Conservation (phyloP, 108 stramenopile genomes). For the Skeletonema marinoi region DNA sequence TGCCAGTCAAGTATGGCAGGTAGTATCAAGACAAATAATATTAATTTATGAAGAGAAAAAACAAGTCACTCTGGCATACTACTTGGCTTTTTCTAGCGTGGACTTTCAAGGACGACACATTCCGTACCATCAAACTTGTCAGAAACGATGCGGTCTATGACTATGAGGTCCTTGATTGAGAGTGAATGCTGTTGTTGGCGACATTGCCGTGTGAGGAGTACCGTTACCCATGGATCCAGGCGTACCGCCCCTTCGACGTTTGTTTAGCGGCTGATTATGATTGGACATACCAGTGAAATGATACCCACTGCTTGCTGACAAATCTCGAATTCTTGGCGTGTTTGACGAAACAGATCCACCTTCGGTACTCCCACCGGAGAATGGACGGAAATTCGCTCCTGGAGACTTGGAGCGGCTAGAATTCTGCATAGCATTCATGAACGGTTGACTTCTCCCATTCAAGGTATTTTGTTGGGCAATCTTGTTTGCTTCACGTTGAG, state of each 20-base stretch:
- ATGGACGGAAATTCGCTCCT: constrained; percentile 38
- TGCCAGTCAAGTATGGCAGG: no score
- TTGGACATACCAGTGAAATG: constrained; percentile 49
- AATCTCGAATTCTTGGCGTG: constrained; percentile 47
- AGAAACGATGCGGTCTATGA: neutral
- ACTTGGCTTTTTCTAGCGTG: neutral
- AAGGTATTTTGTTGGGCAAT: constrained; percentile 50
- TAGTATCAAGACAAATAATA: neutral
- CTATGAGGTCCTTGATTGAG: constrained; percentile 50
- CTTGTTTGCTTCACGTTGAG: constrained; percentile 60
- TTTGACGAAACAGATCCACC: constrained; percentile 36
- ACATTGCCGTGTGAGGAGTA: constrained; percentile 32
- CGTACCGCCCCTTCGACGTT: constrained; percentile 51
- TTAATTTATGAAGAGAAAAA: neutral
- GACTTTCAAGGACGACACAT: neutral
- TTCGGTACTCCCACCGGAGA: constrained; percentile 46
- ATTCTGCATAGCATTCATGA: constrained; percentile 40
- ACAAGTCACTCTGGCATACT: neutral
- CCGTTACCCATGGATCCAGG: constrained; percentile 26
- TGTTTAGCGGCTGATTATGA: constrained; percentile 37
- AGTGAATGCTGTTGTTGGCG: constrained; percentile 56
- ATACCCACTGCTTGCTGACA: constrained; percentile 50
- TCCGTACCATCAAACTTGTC: neutral
- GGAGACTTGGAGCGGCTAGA: constrained; percentile 35
- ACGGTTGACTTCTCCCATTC: constrained; percentile 42